Base-by-base conservation (phyloP, 192 early-diverging fungal species). In the Fimicolochytrium jonesii region DNA sequence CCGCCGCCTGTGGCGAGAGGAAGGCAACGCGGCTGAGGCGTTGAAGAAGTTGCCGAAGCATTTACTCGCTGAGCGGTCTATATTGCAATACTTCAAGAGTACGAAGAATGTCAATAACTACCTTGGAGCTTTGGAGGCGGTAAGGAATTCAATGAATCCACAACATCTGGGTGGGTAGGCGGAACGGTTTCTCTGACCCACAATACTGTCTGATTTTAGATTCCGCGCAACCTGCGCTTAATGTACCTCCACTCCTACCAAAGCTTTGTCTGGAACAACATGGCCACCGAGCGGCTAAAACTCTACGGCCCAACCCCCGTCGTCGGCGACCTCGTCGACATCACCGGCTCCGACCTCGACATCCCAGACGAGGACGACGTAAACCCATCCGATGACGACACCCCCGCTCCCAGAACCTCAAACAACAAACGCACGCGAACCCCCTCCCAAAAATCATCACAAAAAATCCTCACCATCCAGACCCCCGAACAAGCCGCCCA, bases 161-260 rank as follows among this genome's bases (percentile, higher is more conserved):
- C n/a, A n/a, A n/a, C n/a, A n/a, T n/a, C n/a, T n/a, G n/a, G n/a
- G n/a, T n/a, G n/a, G n/a, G n/a, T n/a, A n/a, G n/a, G n/a, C n/a
- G n/a, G n/a, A n/a, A n/a, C n/a, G n/a, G n/a, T n/a, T n/a, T n/a
- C n/a, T n/a, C n/a, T n/a, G n/a, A n/a, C n/a, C n/a, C n/a, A n/a
- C n/a, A n/a, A n/a, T n/a, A n/a, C n/a, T n/a, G n/a, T n/a, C n/a
- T n/a, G n/a, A n/a, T 39, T 47, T 44, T 34, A 89, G 67, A 83
- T 97, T 23, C 93, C 94, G 42, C 76, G 88, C 34, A 92, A 91
- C 69, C 71, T 97, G 74, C 71, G 87, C 2, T 59, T 88, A 25
- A 91, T 99, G 88, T 99, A 99, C 73, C 78, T 92, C 41, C 97
- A 99, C 72, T 88, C 93, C 10, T 97, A 96, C 63, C 97, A 99